Base-by-base conservation (phyloP, 768 basidiomycete species). In the Kwoniella newhampshirensis region DNA sequence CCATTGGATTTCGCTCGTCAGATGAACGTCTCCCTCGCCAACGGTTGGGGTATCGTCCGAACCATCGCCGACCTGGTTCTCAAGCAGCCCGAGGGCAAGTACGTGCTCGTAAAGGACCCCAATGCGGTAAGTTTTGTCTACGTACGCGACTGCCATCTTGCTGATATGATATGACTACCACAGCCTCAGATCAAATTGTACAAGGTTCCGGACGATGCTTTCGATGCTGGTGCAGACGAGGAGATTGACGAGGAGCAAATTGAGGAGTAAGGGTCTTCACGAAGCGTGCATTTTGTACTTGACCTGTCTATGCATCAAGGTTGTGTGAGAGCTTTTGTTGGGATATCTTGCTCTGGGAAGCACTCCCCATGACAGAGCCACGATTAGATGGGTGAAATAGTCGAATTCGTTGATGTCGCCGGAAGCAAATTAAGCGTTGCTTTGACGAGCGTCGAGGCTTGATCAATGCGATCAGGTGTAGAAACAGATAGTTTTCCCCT, bases 11-110 rank as follows among this genome's bases (percentile, higher is more conserved):
- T 98, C 69, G 93, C 96, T 8, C 82, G 81, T 6, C 96, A 98
- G 77, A 87, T 98, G 64, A 97, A 97, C 75, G 86, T 99, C 35
- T 94, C 91, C 25, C 79, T 98, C 52, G 80, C 88, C 30, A 98
- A 98, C 73, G 96, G 96, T 11, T 99, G 96, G 96, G 96, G 96
- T 52, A 97, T 99, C 70, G 90, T 98, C 28, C 83, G 96, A 58
- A 94, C 89, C 12, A 86, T 99, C 57, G 87, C 89, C 26, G 96
- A 99, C 71, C 78, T 98, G 59, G 89, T 88, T 76, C 85, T 96
- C 85, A 92, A 93, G 77, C 87, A 92, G 85, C 90, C 91, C 20
- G 94, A 98, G 77, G 96, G 96, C 75, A 96, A 96, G 77, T 99
- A 97, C 74, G 88, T 98, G 13, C 80, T 99, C 25, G 85, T 99